Percentiles rank a stretch among this genome's conserved stretches.
Conservation (phyloP, 2,329 filamentous ascomycete species). For the Claviceps monticola region DNA sequence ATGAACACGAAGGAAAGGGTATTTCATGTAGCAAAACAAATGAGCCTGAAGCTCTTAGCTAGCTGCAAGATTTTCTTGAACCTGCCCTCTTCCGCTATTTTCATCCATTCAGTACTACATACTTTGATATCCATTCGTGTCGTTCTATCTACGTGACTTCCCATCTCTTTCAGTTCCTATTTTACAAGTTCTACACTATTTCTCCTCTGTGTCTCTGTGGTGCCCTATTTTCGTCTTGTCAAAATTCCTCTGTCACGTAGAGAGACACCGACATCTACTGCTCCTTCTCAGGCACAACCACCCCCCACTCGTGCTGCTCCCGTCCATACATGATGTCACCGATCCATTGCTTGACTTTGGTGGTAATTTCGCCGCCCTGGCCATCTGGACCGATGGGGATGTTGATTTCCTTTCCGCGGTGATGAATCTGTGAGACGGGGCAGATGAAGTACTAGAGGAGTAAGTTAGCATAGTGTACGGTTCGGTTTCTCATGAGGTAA, state of each 20-base stretch:
- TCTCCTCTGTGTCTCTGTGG: background rate
- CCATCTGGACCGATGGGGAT: conserved; percentile 45
- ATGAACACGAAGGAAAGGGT: too few species aligned
- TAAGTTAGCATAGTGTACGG: background rate
- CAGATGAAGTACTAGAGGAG: conserved; percentile 50
- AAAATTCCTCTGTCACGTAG: too few species aligned
- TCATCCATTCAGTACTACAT: too few species aligned
- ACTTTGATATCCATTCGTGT: background rate
- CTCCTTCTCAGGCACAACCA: conserved; percentile 49
- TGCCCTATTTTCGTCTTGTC: background rate
- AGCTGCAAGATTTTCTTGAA: too few species aligned
- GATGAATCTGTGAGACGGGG: conserved; percentile 53
- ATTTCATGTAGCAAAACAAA: too few species aligned
- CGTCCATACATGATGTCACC: conserved; percentile 63
- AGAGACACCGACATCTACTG: conserved; percentile 10
- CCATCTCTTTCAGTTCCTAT: background rate
- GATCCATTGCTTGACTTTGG: conserved; percentile 51
- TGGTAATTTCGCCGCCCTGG: conserved; percentile 38
- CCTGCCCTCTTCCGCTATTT: too few species aligned
- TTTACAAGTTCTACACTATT: background rate
- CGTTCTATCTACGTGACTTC: background rate
- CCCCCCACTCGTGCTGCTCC: conserved; percentile 54
- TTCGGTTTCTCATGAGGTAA: too few species aligned
- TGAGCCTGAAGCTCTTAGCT: too few species aligned
- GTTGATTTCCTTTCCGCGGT: conserved; percentile 47